Evolutionary conservation across 129 eudicot species (phyloP), one percentile per base, ranked within the genome.

Genomic region (Chrysanthemum lavandulifolium): DNA sequence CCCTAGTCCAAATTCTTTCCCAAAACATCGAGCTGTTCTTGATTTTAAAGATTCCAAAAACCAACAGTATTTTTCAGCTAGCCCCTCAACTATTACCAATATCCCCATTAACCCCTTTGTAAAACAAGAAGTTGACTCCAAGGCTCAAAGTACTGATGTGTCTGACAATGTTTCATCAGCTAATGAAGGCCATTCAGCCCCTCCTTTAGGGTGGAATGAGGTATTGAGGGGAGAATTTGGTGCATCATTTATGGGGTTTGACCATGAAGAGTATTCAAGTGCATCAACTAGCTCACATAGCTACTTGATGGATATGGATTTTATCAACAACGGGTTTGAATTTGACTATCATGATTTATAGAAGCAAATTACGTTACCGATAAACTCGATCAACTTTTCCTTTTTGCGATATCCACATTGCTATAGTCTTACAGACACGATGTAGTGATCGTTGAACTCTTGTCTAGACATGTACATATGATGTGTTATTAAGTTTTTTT

Each of bases 101-200:
- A 10, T 12, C 71, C 59, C 64, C 13, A 33, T 13, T 15, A 40
- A 43, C 68, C 73, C 78, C 59, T 60, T 33, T 7, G 31, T 79
- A n/a, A 75, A 83, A 75, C 75, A 64, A n/a, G 78, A 83, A 77
- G 72, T 58, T 23, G 74, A 58, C 9, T 72, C 73, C 50, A 78
- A 77, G 72, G 47, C 66, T 52, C 82, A 77, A 72, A 82, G 76
- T 67, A 74, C 59, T 6, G 79, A 78, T 27, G 25, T 10, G 59
- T 33, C 82, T 11, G 81, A 81, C 27, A 81, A 65, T 51, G 43
- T 62, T 29, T 81, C 82, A 40, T 66, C 82, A n/a, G 59, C 52
- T 53, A 51, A 59, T 29, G 61, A 61, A 15, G 65, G n/a, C 10
- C 31, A 23, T 19, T 14, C 67, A 56, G 67, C 76, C 29, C 18